Percentiles rank a stretch among this genome's conserved stretches.
phyloP scores from a whole-genome alignment of 495 filamentous ascomycete genomes.

The Xylaria nigripes region DNA sequence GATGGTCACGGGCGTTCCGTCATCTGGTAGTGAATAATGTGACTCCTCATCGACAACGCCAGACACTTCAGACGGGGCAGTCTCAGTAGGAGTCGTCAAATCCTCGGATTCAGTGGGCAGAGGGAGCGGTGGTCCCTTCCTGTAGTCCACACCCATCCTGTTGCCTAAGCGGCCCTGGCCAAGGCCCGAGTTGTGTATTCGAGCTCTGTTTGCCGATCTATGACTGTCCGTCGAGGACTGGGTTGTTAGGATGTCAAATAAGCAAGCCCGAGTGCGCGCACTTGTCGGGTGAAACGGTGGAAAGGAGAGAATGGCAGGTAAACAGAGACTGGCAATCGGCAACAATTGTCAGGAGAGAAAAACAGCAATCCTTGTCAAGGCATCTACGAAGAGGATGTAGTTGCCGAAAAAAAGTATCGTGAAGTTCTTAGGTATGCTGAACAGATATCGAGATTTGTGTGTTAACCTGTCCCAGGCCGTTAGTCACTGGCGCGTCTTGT shows the following conservation, averaged over 20 bases:
- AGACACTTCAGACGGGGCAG: conserved; percentile 63
- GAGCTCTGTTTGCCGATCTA: not conserved
- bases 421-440: not conserved
- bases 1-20: conserved; percentile 90
- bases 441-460: not conserved
- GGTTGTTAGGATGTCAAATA: not conserved
- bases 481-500: not conserved
- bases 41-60: conserved; percentile 61
- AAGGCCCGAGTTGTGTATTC: not conserved
- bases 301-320: not conserved
- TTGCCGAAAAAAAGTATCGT: not conserved
- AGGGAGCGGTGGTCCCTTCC: conserved; percentile 57
- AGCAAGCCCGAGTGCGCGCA: not conserved
- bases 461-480: not conserved
- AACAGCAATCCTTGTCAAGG: not conserved
- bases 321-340: not conserved
- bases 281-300: not conserved
- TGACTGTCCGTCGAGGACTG: conserved; percentile 9
- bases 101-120: conserved; percentile 74
- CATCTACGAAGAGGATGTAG: not conserved
- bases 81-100: conserved; percentile 47
- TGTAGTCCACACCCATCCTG: conserved; percentile 66
- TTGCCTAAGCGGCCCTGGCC: conserved; percentile 14
- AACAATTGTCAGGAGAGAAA: not conserved
- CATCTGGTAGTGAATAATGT: conserved; percentile 85